Conservation (phyloP, 495 filamentous ascomycete species). For the Bombardia bombarda region DNA sequence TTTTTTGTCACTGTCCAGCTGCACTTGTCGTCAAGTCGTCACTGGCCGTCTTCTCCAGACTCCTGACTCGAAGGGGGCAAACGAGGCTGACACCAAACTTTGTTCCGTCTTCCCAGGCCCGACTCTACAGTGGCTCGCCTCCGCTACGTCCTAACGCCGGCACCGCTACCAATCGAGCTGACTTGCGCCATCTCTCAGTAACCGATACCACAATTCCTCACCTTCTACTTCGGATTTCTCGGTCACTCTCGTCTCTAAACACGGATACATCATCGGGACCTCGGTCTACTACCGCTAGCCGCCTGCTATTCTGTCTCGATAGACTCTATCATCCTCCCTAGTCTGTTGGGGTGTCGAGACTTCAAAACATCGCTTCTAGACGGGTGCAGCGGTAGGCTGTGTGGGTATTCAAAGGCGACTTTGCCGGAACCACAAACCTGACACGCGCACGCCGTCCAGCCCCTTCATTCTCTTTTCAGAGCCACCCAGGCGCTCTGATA, state of each 20-base stretch:
- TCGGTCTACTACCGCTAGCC: slow-evolving; percentile 34
- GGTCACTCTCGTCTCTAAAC: slow-evolving; percentile 19
- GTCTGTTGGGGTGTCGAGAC: slow-evolving; percentile 12
- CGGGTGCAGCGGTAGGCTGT: slow-evolving; percentile 37
- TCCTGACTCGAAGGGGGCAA: too few species aligned
- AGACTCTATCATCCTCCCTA: slow-evolving; percentile 43
- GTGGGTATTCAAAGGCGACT: slow-evolving; percentile 28
- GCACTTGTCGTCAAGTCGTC: too few species aligned
- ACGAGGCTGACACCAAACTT: too few species aligned
- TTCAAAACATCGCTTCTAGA: slow-evolving; percentile 19
- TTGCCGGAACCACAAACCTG: slow-evolving; percentile 30
- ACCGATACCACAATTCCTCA: slow-evolving; percentile 6
- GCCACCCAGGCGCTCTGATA: slow-evolving; percentile 16
- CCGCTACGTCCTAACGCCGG: slow-evolving; percentile 17
- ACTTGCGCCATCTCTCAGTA: slow-evolving; percentile 6
- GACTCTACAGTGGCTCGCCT: slow-evolving; percentile 1
- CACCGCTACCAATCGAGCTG: slow-evolving; percentile 2
- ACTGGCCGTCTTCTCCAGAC: too few species aligned
- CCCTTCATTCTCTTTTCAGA: slow-evolving; percentile 24
- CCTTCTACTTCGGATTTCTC: slow-evolving; percentile 7
- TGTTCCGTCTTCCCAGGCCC: too few species aligned
- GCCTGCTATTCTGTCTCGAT: slow-evolving; percentile 37
- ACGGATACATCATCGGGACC: slow-evolving; percentile 36
- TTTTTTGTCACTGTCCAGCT: too few species aligned
- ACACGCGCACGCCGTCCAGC: slow-evolving; percentile 33